phyloP scores from a whole-genome alignment of 202 grass and related monocot species.

The Panicum virgatum region DNA sequence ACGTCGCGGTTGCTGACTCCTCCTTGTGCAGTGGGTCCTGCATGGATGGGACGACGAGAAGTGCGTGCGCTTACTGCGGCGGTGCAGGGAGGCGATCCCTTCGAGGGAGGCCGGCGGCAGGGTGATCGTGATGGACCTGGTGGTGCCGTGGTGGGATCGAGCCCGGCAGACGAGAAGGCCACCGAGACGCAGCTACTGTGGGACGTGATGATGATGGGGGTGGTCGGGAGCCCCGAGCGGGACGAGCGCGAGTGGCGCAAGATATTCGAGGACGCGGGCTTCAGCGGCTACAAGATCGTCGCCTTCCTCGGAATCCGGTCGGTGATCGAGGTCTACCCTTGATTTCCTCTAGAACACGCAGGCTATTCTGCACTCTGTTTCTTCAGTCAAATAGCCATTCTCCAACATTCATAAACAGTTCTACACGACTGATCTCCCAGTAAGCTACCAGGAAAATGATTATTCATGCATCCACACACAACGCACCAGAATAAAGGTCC shows the following conservation, averaged over 20 bases:
- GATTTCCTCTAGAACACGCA: neutral
- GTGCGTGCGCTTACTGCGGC: slow-evolving; percentile 51
- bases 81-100: slow-evolving; percentile 59
- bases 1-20: neutral
- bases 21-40: slow-evolving; percentile 50
- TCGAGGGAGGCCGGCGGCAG: slow-evolving; percentile 49
- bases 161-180: slow-evolving; percentile 18
- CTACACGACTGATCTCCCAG: neutral
- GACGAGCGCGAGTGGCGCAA: slow-evolving; percentile 57
- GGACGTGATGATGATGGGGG: slow-evolving; percentile 64
- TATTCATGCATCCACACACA: neutral
- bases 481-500: slow-evolving; percentile 9
- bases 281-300: slow-evolving; percentile 59
- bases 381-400: neutral
- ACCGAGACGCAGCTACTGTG: slow-evolving; percentile 61
- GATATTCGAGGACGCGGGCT: slow-evolving; percentile 56
- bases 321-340: slow-evolving; percentile 65
- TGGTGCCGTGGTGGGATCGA: slow-evolving; percentile 63
- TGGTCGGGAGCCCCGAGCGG: slow-evolving; percentile 54
- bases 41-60: slow-evolving; percentile 53
- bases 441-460: neutral
- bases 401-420: neutral
- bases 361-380: neutral
- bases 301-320: slow-evolving; percentile 52
- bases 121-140: slow-evolving; percentile 66